Percentiles rank a stretch among this genome's conserved stretches.
phyloP scores from a whole-genome alignment of 2,329 filamentous ascomycete genomes.

The Periconia digitata region DNA sequence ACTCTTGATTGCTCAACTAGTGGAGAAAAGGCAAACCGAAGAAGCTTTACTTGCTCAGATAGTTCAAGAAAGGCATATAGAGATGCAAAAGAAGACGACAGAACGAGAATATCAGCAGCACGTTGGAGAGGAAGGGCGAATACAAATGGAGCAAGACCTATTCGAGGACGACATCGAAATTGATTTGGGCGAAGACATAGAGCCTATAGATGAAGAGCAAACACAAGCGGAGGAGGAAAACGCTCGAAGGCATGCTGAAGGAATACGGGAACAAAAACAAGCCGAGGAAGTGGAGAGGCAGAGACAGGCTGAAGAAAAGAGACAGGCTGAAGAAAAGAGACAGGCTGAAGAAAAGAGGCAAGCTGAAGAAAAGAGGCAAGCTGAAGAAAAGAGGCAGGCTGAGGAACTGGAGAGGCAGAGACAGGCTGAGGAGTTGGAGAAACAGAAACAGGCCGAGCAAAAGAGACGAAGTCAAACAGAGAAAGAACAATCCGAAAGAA shows the following conservation, averaged over 20 bases:
- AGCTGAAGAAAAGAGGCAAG: not conserved
- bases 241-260: too few relatives aligned
- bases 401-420: not conserved
- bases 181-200: too few relatives aligned
- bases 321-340: not conserved
- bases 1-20: not conserved
- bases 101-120: too few relatives aligned
- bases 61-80: too few relatives aligned
- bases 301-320: not conserved
- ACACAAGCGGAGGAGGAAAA: too few relatives aligned
- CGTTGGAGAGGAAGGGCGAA: too few relatives aligned
- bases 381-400: not conserved
- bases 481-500: conserved; percentile 4
- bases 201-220: too few relatives aligned
- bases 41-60: not conserved
- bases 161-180: too few relatives aligned
- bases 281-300: too few relatives aligned
- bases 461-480: conserved; percentile 3
- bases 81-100: too few relatives aligned
- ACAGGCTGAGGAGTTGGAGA: not conserved
- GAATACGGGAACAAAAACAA: too few relatives aligned
- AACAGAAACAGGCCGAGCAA: not conserved
- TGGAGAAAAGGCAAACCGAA: not conserved
- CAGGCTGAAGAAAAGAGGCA: not conserved
- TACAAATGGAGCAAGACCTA: too few relatives aligned